Percentiles rank a stretch among this genome's conserved stretches.
Conservation (phyloP, 2,329 filamentous ascomycete genomes). For the Fusarium subtropicale region DNA sequence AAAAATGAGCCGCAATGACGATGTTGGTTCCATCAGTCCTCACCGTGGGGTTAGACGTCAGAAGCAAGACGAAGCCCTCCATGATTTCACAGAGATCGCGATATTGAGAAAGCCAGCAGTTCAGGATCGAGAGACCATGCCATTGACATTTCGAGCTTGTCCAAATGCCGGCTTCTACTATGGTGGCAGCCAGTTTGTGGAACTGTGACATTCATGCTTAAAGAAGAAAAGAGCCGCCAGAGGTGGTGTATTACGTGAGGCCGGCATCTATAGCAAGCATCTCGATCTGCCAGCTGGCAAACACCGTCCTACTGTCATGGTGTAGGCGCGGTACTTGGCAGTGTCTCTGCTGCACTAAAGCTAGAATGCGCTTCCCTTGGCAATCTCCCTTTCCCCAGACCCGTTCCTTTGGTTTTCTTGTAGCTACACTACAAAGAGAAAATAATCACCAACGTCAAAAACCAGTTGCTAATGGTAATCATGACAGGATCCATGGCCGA, state of each 20-base stretch:
- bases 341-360: conserved; percentile 9
- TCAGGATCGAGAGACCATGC: not conserved
- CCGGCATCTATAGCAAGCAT: not conserved
- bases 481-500: conserved; percentile 86
- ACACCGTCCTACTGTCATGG: conserved; percentile 27
- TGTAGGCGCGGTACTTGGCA: conserved; percentile 13
- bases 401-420: not conserved
- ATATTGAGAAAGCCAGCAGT: not conserved
- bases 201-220: conserved; percentile 24
- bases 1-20: conserved; percentile 35
- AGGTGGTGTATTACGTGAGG: conserved; percentile 10
- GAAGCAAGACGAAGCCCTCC: conserved; percentile 31
- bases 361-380: conserved; percentile 11
- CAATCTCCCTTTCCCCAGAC: not conserved
- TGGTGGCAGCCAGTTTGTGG: conserved; percentile 16
- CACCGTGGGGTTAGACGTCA: conserved; percentile 3
- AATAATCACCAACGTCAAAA: not conserved
- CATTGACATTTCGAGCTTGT: not conserved
- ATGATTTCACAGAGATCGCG: not conserved
- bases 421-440: not conserved
- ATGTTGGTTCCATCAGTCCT: conserved; percentile 22
- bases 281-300: conserved; percentile 18
- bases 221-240: conserved; percentile 16
- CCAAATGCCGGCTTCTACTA: conserved; percentile 1
- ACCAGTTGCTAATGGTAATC: conserved; percentile 30